These are phyloP conservation scores for Neoarthrinium moseri DNA, from an alignment of 2,329 filamentous ascomycete genomes.

Conservation along the genomic window DNA sequence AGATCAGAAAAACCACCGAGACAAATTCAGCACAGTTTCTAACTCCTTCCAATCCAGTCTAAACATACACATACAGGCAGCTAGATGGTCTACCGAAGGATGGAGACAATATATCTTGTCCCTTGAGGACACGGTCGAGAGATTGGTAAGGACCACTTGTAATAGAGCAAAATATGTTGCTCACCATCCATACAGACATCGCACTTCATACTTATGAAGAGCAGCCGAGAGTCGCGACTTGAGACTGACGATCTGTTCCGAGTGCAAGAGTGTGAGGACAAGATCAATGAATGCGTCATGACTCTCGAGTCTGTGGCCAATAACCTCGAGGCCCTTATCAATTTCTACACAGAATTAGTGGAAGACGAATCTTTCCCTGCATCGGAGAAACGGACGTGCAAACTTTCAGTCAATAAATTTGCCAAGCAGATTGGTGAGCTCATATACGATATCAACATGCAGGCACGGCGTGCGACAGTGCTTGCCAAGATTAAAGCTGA, in stretches of 20 bases:
- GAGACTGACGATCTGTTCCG: not conserved
- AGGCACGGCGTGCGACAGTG: constrained; percentile 28
- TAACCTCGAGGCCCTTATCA: constrained; percentile 23
- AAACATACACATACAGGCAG: not conserved
- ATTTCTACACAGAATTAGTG: constrained; percentile 19
- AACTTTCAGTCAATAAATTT: constrained; percentile 21
- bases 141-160: not conserved
- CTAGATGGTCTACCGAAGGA: not conserved
- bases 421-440: constrained; percentile 26
- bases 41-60: not conserved
- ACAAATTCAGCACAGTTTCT: not conserved
- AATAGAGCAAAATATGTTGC: not conserved
- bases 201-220: not conserved
- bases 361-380: constrained; percentile 18
- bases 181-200: not conserved
- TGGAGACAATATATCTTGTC: not conserved
- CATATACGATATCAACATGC: constrained; percentile 30
- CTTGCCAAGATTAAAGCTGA: constrained; percentile 29
- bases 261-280: constrained; percentile 32
- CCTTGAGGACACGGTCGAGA: not conserved
- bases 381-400: constrained; percentile 8
- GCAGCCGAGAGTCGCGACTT: not conserved
- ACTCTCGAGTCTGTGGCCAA: constrained; percentile 31
- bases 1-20: not conserved
- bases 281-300: constrained; percentile 30